These are phyloP conservation scores for Arxiozyma bovina DNA, from an alignment of 1,139 yeast species.

Conservation along the genomic window DNA sequence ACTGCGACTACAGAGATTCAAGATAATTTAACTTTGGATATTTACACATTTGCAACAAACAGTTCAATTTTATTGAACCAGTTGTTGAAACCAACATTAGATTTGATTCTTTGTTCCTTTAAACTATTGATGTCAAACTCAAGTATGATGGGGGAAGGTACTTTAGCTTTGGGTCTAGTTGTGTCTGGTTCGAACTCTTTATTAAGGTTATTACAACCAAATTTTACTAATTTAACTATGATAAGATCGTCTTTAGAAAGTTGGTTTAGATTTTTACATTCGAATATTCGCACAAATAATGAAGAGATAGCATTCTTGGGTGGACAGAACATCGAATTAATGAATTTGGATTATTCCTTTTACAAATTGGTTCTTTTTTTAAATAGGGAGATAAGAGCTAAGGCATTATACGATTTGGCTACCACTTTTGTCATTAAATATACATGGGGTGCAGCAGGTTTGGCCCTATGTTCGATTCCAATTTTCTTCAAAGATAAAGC, in stretches of 20 bases:
- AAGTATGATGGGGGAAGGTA: constrained; percentile 74
- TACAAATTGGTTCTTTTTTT: constrained; percentile 74
- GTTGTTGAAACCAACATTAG: constrained; percentile 74
- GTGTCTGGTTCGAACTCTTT: constrained; percentile 75
- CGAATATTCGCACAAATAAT: constrained; percentile 65
- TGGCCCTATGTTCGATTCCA: constrained; percentile 80
- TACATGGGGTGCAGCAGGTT: constrained; percentile 93
- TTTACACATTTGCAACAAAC: constrained; percentile 63
- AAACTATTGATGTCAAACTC: constrained; percentile 55
- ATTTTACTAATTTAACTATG: constrained; percentile 75
- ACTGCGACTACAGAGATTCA: constrained; percentile 21
- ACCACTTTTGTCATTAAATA: constrained; percentile 83
- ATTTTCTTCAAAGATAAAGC: constrained; percentile 53
- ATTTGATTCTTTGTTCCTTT: constrained; percentile 71
- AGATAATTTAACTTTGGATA: constrained; percentile 39
- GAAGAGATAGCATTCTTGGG: constrained; percentile 84
- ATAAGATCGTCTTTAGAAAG: constrained; percentile 79
- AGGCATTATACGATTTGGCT: constrained; percentile 66
- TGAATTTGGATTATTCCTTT: constrained; percentile 68
- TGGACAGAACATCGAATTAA: constrained; percentile 75
- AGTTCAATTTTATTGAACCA: constrained; percentile 78
- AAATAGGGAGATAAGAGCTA: constrained; percentile 66
- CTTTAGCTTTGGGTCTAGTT: constrained; percentile 67
- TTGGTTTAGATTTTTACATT: constrained; percentile 71
- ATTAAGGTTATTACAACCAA: constrained; percentile 74